A percentile compares a stretch with the other conserved stretches of the same genome.
Conservation (phyloP, 352 stramenopile genomes). For the Peronosclerospora sorghi region DNA sequence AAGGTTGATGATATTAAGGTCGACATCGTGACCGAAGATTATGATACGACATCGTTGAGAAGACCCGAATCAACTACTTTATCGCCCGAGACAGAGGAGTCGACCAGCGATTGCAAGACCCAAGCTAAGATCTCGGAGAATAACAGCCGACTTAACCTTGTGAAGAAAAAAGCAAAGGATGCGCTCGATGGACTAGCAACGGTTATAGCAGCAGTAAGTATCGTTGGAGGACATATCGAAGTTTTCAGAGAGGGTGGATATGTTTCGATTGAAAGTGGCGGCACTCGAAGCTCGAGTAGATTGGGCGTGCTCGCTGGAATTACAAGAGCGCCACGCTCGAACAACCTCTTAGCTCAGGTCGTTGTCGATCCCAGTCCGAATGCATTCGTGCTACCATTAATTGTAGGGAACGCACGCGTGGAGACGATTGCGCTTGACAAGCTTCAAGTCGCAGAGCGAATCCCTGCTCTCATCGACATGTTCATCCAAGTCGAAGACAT, state of each 20-base stretch:
- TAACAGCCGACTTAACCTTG: constrained; percentile 43
- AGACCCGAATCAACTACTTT: constrained; percentile 47
- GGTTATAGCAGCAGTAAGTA: constrained; percentile 52
- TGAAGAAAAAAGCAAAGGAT: constrained; percentile 73
- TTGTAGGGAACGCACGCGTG: constrained; percentile 8
- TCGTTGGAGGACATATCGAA: constrained; percentile 68
- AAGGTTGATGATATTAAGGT: constrained; percentile 1
- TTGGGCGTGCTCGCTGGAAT: constrained; percentile 24
- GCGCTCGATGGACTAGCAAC: constrained; percentile 42
- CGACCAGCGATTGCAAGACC: constrained; percentile 7
- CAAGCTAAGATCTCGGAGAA: constrained; percentile 13
- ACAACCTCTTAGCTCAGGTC: constrained; percentile 30
- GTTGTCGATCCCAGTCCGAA: constrained; percentile 10
- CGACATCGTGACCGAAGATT: not conserved
- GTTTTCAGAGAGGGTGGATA: constrained; percentile 50
- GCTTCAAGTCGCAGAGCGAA: constrained; percentile 51
- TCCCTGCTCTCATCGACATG: constrained; percentile 70
- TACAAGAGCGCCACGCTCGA: constrained; percentile 28
- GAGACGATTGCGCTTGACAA: constrained; percentile 35
- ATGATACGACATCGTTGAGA: constrained; percentile 18
- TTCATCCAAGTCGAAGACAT: constrained; percentile 58
- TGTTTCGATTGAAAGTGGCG: constrained; percentile 41
- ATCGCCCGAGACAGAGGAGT: constrained; percentile 49
- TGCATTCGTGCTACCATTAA: constrained; percentile 2
- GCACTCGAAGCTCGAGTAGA: constrained; percentile 14